Base-by-base conservation (phyloP, 163 green algal genomes). In the Chlamydomonas reinhardtii region DNA sequence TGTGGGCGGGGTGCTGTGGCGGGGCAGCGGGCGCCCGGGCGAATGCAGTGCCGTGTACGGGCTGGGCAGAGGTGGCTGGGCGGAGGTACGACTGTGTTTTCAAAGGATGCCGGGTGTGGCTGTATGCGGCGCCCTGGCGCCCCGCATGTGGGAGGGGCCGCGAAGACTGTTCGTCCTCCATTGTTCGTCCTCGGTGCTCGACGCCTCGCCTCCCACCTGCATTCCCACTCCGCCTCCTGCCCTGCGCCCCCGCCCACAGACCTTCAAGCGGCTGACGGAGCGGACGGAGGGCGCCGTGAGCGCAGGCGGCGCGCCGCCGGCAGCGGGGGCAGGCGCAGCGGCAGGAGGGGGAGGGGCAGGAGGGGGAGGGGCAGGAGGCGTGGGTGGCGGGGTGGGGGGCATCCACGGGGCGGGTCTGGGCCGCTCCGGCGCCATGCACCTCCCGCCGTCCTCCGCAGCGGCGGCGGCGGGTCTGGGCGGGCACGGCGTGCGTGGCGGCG, bases 191-290 rank as follows among this genome's bases (percentile, higher is more conserved):
- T 48, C 39, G 39, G 5, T 48, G 39, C n/a, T 48, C 39, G 39
- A 48, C 39, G 39, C 39, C 5, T 48, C 39, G 5, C 39, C 8
- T 48, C 39, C 8, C 39, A 48, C 8, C 39, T 8, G 5, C 39
- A 14, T 48, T 8, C 39, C 39, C 2, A 29, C 76, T 27, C 29
- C 16, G 29, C 64, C 66, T 37, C 75, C 0, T 34, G 0, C 32
- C 31, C 35, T 32, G 9, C 68, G 2, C 16, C 31, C 68, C 32
- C 31, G 31, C 68, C 69, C 25, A 0, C 81, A 90, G 62, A 93
- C 90, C 27, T 93, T 93, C 77, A 91, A 91, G 74, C 82, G 90
- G 4, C 88, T 93, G 24, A 89, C 88, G 48, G 90, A 92, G 66
- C 73, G 77, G 24, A 34, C 25, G 37, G n/a, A 25, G 8, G 32